phyloP scores from a whole-genome alignment of 495 filamentous ascomycete species.

The Neurospora sp. region DNA sequence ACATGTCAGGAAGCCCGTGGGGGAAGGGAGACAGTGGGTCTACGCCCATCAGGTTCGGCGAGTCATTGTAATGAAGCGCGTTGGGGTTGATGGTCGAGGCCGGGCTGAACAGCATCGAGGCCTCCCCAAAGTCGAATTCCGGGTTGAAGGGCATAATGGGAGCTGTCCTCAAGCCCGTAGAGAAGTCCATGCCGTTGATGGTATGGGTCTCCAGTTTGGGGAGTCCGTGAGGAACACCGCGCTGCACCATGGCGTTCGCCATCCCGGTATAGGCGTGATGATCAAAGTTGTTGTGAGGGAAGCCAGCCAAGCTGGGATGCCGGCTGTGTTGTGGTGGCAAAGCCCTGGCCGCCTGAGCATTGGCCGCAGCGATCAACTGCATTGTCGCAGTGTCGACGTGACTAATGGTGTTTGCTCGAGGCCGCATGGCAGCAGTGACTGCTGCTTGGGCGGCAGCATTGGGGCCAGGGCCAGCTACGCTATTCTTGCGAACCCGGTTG shows the following conservation, averaged over 20 bases:
- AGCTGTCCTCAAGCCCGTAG: conserved; percentile 66
- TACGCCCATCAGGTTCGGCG: conserved; percentile 60
- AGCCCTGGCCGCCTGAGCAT: conserved; percentile 40
- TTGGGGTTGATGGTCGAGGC: conserved; percentile 83
- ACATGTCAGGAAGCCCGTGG: conserved; percentile 52
- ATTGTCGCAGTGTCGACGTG: conserved; percentile 77
- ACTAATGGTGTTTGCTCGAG: conserved; percentile 92
- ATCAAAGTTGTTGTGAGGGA: conserved; percentile 46
- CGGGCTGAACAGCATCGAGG: conserved; percentile 59
- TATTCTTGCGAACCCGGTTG: conserved; percentile 84
- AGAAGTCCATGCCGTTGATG: conserved; percentile 43
- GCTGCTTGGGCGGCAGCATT: conserved; percentile 35
- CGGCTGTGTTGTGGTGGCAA: conserved; percentile 47
- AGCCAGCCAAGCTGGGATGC: conserved; percentile 55
- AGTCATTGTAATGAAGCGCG: conserved; percentile 85
- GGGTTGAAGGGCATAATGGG: conserved; percentile 62
- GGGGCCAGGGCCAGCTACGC: conserved; percentile 51
- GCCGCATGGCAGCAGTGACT: conserved; percentile 56
- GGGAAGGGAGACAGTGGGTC: conserved; percentile 69
- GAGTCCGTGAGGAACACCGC: conserved; percentile 52
- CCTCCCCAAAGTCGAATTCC: conserved; percentile 55
- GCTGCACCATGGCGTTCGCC: conserved; percentile 54
- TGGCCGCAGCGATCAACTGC: conserved; percentile 55
- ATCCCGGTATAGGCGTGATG: conserved; percentile 52
- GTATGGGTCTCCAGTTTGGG: conserved; percentile 77